These are phyloP conservation scores for Apiospora koreana DNA, from an alignment of 2,329 filamentous ascomycete genomes.

Conservation along the genomic window DNA sequence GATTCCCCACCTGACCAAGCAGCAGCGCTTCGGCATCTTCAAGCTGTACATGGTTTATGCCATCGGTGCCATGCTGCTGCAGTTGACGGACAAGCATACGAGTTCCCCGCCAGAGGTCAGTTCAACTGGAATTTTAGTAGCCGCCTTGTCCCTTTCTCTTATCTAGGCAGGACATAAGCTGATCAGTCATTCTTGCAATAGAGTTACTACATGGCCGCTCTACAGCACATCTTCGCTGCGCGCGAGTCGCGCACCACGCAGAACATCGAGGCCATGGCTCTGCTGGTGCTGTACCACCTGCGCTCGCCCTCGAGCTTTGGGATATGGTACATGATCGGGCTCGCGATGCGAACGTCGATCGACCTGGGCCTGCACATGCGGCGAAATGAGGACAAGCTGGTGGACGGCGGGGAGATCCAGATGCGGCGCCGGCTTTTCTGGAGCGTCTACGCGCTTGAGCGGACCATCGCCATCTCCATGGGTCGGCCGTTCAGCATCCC, in stretches of 20 bases:
- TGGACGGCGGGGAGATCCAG: slow-evolving; percentile 43
- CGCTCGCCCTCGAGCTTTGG: slow-evolving; percentile 51
- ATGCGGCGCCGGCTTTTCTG: slow-evolving; percentile 51
- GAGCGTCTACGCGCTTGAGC: slow-evolving; percentile 52
- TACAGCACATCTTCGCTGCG: slow-evolving; percentile 50
- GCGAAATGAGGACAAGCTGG: slow-evolving; percentile 39
- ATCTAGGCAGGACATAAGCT: background rate
- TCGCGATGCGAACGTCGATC: slow-evolving; percentile 54
- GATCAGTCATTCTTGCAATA: slow-evolving; percentile 20
- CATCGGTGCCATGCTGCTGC: slow-evolving; percentile 50
- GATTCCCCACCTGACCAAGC: slow-evolving; percentile 34
- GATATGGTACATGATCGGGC: slow-evolving; percentile 55
- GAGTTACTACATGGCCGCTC: slow-evolving; percentile 49
- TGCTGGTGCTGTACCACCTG: slow-evolving; percentile 52
- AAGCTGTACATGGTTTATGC: slow-evolving; percentile 54
- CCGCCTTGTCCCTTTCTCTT: background rate
- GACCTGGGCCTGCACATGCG: slow-evolving; percentile 52
- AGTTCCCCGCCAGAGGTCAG: slow-evolving; percentile 40
- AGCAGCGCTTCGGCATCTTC: slow-evolving; percentile 46
- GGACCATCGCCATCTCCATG: slow-evolving; percentile 50
- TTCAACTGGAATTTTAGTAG: background rate
- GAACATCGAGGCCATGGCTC: slow-evolving; percentile 53
- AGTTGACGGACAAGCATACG: slow-evolving; percentile 46
- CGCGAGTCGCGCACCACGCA: slow-evolving; percentile 49
- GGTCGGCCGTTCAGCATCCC: slow-evolving; percentile 52